Percentiles rank a stretch among this genome's conserved stretches.
These are phyloP conservation scores for Sugiyamaella neomexicana DNA, from an alignment of 1,139 yeast species.

Conservation along the genomic window DNA sequence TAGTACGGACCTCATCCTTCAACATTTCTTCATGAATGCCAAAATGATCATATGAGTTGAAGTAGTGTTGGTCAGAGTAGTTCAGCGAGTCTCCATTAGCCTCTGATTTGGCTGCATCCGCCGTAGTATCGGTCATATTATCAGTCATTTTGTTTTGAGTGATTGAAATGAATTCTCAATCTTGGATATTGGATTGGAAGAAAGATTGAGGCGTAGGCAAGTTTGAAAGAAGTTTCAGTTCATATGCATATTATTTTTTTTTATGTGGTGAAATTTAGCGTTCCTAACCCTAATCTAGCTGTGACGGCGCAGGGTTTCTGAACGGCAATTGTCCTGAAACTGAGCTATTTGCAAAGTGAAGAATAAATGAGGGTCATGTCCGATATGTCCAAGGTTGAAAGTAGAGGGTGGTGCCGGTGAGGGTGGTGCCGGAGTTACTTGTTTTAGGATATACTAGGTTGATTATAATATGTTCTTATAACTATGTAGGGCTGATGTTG, in stretches of 20 bases:
- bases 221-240: background rate
- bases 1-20: conserved; percentile 90
- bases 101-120: conserved; percentile 1
- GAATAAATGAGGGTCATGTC: no score
- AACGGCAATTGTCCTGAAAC: background rate
- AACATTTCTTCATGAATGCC: conserved; percentile 99
- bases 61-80: conserved; percentile 78
- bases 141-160: background rate
- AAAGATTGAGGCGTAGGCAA: background rate
- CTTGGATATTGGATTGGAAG: no score
- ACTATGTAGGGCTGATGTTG: no score
- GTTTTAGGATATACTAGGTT: no score
- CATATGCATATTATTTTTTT: background rate
- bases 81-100: conserved; percentile 13
- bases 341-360: background rate
- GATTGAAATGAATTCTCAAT: background rate
- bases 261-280: background rate
- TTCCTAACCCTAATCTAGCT: background rate
- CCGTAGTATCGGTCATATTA: background rate
- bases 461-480: no score
- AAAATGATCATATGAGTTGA: conserved; percentile 92
- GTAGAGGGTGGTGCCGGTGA: no score
- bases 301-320: background rate
- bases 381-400: no score
- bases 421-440: no score